Evolutionary conservation across 371 early-diverging fungal genomes (phyloP).

Genomic region (Dichotomocladium elegans): DNA sequence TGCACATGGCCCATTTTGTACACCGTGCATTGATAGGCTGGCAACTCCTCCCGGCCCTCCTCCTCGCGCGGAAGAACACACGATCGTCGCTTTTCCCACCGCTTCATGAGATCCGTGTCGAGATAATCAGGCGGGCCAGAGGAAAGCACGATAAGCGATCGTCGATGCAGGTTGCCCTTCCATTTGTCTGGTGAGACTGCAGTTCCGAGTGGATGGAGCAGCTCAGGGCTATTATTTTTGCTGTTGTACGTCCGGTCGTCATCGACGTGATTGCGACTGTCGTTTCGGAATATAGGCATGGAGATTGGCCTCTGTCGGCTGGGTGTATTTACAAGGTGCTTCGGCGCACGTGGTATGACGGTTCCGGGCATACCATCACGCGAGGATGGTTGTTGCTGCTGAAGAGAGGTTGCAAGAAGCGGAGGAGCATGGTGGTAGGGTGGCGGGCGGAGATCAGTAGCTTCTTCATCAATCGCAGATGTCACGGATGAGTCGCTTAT

Average conservation of each 20-base stretch:
- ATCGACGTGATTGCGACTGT: neutral
- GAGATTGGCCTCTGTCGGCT: too few relatives aligned
- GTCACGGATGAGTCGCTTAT: slow-evolving; percentile 8
- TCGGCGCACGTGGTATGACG: neutral
- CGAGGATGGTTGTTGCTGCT: neutral
- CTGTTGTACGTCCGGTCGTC: slow-evolving; percentile 2
- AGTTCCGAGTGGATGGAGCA: neutral
- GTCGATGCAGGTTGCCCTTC: neutral
- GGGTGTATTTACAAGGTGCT: neutral
- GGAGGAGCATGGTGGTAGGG: neutral
- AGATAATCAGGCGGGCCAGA: slow-evolving; percentile 16
- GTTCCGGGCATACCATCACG: neutral
- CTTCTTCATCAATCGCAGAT: neutral
- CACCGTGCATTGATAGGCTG: slow-evolving; percentile 38
- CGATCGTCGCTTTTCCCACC: slow-evolving; percentile 30
- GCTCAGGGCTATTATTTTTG: neutral
- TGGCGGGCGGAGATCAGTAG: slow-evolving; percentile 1
- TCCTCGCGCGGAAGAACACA: slow-evolving; percentile 30
- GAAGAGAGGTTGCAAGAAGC: neutral
- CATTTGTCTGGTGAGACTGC: too few relatives aligned
- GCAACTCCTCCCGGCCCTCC: slow-evolving; percentile 36
- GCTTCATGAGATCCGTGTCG: slow-evolving; percentile 14
- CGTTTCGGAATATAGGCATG: neutral
- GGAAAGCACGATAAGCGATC: slow-evolving; percentile 9
- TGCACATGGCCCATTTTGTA: slow-evolving; percentile 45